Base-by-base conservation (phyloP, 345 rosid species). In the Eucalyptus viminalis region DNA sequence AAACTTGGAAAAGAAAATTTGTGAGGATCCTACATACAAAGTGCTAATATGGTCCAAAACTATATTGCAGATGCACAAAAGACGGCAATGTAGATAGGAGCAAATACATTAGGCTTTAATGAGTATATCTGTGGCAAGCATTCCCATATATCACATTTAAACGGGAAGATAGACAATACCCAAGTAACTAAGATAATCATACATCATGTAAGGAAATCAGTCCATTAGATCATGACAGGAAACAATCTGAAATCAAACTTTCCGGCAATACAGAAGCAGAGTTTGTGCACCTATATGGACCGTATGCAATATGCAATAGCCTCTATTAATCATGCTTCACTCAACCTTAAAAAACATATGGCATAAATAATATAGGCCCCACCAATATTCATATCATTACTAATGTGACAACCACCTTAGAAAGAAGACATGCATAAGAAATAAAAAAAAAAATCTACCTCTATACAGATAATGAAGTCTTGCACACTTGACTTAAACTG, bases 401-500 rank as follows among this genome's bases (percentile, higher is more conserved):
- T 72, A 72, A 72, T 72, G 44, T 34, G 25, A 72, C 37, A 81
- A 90, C 89, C 29, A 80, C 49, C 58, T 86, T 51, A 54, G 83
- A 86, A 34, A 60, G 65, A 76, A 21, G 86, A 86, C 88, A 87
- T 62, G 87, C 40, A 89, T 11, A 37, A 19, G 86, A 51, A 31
- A 54, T 53, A 5, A 89, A 15, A 49, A 5, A 17, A 91, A 89
- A 89, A 40, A 92, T 88, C 88, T 94, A 98, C 99, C 99, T 98
- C 99, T 90, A 98, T 94, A 94, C 99, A 97, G 90, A 98, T 98
- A 90, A 98, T 93, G 95, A 98, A 97, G 92, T 97, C 99, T 92
- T 98, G 99, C 87, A 98, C 95, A 88, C 98, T 95, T 54, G 99
- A 95, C 93, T 97, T 96, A 87, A 95, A 90, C 93, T 96, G 97